Percentiles rank a stretch among this genome's conserved stretches.
Conservation (phyloP, 192 early-diverging fungal genomes). For the Backusella parvicylindrica region DNA sequence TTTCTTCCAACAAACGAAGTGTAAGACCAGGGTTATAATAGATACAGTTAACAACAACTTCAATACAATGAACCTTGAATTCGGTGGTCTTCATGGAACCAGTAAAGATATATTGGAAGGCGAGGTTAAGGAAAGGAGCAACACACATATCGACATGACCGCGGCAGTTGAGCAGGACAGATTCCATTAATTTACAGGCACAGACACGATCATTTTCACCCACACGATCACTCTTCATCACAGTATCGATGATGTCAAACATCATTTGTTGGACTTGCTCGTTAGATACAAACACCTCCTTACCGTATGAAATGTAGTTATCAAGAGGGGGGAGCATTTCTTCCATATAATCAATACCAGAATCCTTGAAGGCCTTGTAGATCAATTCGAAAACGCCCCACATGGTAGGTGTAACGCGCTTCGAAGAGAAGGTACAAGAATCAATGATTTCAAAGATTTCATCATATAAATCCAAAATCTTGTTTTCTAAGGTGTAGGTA, state of each 20-base stretch:
- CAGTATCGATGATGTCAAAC: conserved; percentile 83
- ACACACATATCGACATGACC: conserved; percentile 79
- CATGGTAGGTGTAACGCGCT: conserved; percentile 76
- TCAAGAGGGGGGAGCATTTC: conserved; percentile 89
- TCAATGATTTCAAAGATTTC: conserved; percentile 90
- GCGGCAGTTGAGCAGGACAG: conserved; percentile 79
- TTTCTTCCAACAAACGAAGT: conserved; percentile 74
- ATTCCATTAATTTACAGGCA: conserved; percentile 83
- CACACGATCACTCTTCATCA: conserved; percentile 74
- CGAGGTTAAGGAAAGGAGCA: conserved; percentile 67
- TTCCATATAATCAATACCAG: conserved; percentile 83
- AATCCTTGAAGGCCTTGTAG: conserved; percentile 74
- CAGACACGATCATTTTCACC: conserved; percentile 77
- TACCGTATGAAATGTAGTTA: conserved; percentile 89
- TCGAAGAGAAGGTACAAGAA: conserved; percentile 80
- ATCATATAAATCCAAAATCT: conserved; percentile 77
- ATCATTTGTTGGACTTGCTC: conserved; percentile 67
- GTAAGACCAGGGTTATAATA: conserved; percentile 85
- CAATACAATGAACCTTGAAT: conserved; percentile 75
- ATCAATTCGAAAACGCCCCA: conserved; percentile 82
- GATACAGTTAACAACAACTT: conserved; percentile 80
- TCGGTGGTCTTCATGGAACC: conserved; percentile 58
- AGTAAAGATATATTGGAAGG: conserved; percentile 60
- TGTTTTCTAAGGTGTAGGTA: conserved; percentile 74
- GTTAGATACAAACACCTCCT: conserved; percentile 66